A percentile compares a stretch with the other conserved stretches of the same genome.
Conservation (phyloP, 768 basidiomycete species). For the Mycena pura region DNA sequence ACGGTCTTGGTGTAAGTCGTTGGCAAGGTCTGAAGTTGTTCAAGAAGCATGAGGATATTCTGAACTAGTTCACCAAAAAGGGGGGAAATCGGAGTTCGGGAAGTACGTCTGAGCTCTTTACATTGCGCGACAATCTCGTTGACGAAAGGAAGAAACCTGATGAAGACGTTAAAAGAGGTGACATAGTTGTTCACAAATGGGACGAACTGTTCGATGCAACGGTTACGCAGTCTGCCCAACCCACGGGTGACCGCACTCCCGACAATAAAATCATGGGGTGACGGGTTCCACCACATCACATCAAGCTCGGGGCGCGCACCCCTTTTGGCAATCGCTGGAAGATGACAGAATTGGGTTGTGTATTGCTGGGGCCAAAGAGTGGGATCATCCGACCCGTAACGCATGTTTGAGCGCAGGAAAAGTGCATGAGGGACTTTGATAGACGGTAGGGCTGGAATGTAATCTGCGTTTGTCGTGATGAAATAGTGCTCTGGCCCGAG, state of each 20-base stretch:
- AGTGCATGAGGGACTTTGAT: not conserved
- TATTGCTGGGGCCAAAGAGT: conserved; percentile 6
- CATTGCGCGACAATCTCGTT: not conserved
- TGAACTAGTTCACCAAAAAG: not conserved
- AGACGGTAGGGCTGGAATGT: not conserved
- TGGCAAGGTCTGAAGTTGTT: not conserved
- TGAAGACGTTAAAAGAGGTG: too few species aligned
- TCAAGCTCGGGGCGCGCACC: not conserved
- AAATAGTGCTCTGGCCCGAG: not conserved
- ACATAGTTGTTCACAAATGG: too few species aligned
- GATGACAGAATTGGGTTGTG: not conserved
- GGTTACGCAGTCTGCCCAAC: not conserved
- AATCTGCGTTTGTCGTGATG: not conserved
- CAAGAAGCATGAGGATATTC: not conserved
- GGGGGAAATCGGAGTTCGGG: not conserved
- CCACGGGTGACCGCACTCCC: not conserved
- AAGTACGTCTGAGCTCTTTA: not conserved
- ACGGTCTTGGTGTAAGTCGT: not conserved
- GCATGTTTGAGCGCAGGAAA: not conserved
- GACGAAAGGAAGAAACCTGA: not conserved
- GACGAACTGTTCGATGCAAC: too few species aligned
- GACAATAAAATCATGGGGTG: not conserved
- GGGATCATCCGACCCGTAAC: not conserved
- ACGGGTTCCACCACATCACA: conserved; percentile 5
- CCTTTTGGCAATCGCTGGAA: not conserved